Base-by-base conservation (phyloP, 139 green algal species). In the Micractinium sp. region DNA sequence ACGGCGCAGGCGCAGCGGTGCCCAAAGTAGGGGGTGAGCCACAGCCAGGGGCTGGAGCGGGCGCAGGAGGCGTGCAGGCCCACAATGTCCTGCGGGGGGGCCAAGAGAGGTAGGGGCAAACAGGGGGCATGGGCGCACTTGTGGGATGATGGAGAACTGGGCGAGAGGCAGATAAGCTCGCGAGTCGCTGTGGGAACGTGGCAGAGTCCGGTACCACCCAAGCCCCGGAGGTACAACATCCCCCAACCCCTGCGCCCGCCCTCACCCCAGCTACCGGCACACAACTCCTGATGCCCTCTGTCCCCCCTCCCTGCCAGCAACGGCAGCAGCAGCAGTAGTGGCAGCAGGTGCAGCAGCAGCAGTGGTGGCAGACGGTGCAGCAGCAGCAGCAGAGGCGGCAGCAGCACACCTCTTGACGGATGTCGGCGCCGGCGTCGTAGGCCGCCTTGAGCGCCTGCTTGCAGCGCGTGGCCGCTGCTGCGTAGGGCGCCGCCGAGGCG, bases 41-140 rank as follows among this genome's bases (percentile, higher is more conserved):
- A 87, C 9, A 87, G 67, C 83, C 83, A 87, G 83, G 61, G 73
- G 25, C n/a, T 63, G 67, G 83, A 74, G 38, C 83, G 83, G 38
- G 83, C 83, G 66, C 83, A 87, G 14, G 73, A 13, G 63, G 66
- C 38, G 2, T 87, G n/a, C 38, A 87, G 38, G 9, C 69, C 38
- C 0, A 80, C 83, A 16, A 29, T 31, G 27, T 39, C 67, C 83
- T 87, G 67, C 27, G 3, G 20, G 1, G 67, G 9, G 67, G 14
- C 1, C 25, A 33, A 75, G 22, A 33, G 2, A 56, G 18, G 36
- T 0, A 53, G 35, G 15, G n/a, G 2, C 5, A 41, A 31, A 1
- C 67, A 75, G 67, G 67, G 16, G 12, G 35, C 74, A 53, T 18
- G 23, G 25, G 63, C 22, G n/a, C n/a, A n/a, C n/a, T n/a, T n/a